phyloP scores from a whole-genome alignment of 345 rosid genomes.

The Dovyalis caffra region DNA sequence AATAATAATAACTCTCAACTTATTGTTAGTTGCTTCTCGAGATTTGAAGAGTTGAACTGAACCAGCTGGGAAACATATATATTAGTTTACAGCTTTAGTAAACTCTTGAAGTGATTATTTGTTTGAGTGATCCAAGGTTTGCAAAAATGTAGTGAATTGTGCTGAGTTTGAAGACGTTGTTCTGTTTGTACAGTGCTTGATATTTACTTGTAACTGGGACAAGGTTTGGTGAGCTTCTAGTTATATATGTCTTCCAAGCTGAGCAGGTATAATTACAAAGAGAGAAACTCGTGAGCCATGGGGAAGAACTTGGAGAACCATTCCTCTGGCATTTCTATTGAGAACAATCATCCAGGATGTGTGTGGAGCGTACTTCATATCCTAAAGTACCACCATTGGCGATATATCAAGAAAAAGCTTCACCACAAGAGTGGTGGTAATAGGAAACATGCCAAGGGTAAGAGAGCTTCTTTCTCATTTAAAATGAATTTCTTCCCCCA shows the following conservation, averaged over 20 bases:
- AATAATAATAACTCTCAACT: too few relatives aligned
- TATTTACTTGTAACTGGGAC: conserved; percentile 10
- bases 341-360: conserved; percentile 47
- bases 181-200: too few relatives aligned
- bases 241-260: neutral
- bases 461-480: neutral
- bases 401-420: conserved; percentile 61
- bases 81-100: too few relatives aligned
- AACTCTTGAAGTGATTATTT: too few relatives aligned
- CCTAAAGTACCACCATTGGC: conserved; percentile 64
- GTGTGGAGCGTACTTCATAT: conserved; percentile 67
- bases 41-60: too few relatives aligned
- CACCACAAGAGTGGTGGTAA: conserved; percentile 36
- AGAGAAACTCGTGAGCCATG: conserved; percentile 26
- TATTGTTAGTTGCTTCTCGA: too few relatives aligned
- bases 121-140: too few relatives aligned
- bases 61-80: too few relatives aligned
- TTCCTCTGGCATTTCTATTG: conserved; percentile 27
- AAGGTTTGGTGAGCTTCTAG: conserved; percentile 35
- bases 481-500: too few relatives aligned
- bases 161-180: too few relatives aligned
- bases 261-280: neutral
- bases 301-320: conserved; percentile 43
- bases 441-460: conserved; percentile 33
- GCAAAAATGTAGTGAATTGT: too few relatives aligned